Base-by-base conservation (phyloP, 2,329 filamentous ascomycete species). In the Aureobasidium pullulans region DNA sequence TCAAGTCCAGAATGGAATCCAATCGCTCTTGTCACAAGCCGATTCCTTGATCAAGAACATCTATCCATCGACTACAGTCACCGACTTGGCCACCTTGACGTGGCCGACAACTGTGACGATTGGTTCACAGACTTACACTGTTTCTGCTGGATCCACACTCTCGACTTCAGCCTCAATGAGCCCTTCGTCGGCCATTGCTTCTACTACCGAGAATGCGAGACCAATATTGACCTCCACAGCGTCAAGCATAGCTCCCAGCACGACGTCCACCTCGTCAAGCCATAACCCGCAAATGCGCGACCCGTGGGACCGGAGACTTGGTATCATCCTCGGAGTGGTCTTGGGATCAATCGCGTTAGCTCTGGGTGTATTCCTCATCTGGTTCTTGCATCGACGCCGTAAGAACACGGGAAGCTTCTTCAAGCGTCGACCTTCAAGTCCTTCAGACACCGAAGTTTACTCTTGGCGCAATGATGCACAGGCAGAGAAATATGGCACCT, bases 291-390 rank as follows among this genome's bases (percentile, higher is more conserved):
- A 56, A 29, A 56, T 11, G 16, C 23, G 19, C n/a, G 39, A 54
- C 15, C 13, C 47, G 6, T n/a, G 50, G 23, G 59, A 61, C 46
- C 59, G 53, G 39, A 57, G 47, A 16, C 48, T 66, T 3, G 64
- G 64, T 6, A 65, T 66, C 32, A 58, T 62, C 28, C 52, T 66
- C 2, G 64, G 64, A 11, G 64, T 65, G 7, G 60, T 59, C 6
- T 59, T 66, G 13, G 61, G 63, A 6, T 56, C 60, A 6, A 53
- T 66, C 10, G 62, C 64, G 0, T 23, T 66, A 19, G 61, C 50
- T 29, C 36, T 66, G 10, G 50, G 59, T 34, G 44, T 54, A 13
- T 60, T 60, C 28, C 46, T 64, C 1, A 40, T 66, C 7, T 63
- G 58, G 61, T 62, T 54, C 40, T 31, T 65, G 11, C 59, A 61